phyloP scores from a whole-genome alignment of 768 basidiomycete genomes.

The Boletus subparvulus region DNA sequence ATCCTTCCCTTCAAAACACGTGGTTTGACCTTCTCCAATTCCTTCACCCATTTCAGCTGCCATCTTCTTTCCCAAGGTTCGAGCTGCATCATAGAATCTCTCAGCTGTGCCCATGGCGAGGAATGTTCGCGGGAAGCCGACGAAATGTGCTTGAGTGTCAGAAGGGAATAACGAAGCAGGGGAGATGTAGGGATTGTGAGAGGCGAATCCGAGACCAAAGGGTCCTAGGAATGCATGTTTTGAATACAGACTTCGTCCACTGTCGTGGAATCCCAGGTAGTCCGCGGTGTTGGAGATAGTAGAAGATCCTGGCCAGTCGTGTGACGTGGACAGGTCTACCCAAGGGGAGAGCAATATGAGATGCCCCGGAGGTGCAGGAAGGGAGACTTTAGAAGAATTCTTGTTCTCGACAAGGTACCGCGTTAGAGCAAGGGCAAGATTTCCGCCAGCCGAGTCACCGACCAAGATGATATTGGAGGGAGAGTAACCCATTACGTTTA shows the following conservation, averaged over 20 bases:
- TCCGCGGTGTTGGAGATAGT: conserved; percentile 36
- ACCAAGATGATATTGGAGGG: conserved; percentile 61
- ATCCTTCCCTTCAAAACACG: conserved; percentile 50
- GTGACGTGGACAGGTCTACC: conserved; percentile 45
- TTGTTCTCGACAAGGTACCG: conserved; percentile 59
- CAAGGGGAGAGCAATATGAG: conserved; percentile 58
- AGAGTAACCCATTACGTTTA: conserved; percentile 53
- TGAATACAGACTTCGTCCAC: conserved; percentile 29
- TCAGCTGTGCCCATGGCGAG: conserved; percentile 59
- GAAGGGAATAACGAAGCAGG: conserved; percentile 48
- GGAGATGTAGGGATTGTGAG: conserved; percentile 55
- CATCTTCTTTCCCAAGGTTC: conserved; percentile 49
- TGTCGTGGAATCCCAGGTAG: conserved; percentile 14
- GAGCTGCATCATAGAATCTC: conserved; percentile 52
- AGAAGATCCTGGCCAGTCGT: conserved; percentile 41
- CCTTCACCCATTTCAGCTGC: conserved; percentile 44
- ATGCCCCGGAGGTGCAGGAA: conserved; percentile 47
- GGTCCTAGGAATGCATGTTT: conserved; percentile 47
- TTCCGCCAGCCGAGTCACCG: conserved; percentile 80
- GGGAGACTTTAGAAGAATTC: conserved; percentile 18
- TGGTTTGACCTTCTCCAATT: conserved; percentile 37
- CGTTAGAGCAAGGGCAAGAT: conserved; percentile 62
- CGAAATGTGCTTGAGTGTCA: conserved; percentile 41
- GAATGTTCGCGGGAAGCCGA: conserved; percentile 60
- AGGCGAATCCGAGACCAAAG: conserved; percentile 46